Conservation (phyloP, 2,329 filamentous ascomycete genomes). For the Alternaria sp. region DNA sequence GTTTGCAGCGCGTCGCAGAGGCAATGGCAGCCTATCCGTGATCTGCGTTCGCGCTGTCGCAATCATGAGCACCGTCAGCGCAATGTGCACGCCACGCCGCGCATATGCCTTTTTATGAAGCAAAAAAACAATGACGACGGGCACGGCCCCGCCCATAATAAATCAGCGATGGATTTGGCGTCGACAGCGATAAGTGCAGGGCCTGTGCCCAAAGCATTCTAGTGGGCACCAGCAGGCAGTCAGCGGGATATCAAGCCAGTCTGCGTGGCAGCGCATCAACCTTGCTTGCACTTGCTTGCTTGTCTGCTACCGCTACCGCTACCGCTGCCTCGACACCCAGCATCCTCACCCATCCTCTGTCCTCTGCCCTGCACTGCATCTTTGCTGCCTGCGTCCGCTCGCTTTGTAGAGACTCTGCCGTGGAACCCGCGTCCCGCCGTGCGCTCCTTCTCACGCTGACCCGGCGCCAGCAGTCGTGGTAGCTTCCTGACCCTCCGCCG, state of each 20-base stretch:
- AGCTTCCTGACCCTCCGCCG: slow-evolving; percentile 15
- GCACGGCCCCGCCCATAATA: slow-evolving; percentile 29
- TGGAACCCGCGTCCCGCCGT: slow-evolving; percentile 23
- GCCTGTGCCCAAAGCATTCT: slow-evolving; percentile 21
- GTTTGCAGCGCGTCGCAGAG: neutral
- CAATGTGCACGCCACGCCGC: slow-evolving; percentile 8
- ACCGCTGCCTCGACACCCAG: neutral
- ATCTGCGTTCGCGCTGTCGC: neutral
- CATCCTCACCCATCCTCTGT: slow-evolving; percentile 3
- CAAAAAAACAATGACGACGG: slow-evolving; percentile 29
- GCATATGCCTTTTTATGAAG: slow-evolving; percentile 13
- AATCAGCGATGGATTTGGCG: slow-evolving; percentile 24
- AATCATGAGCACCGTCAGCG: neutral
- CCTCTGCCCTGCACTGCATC: slow-evolving; percentile 4
- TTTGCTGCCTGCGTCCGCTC: slow-evolving; percentile 29
- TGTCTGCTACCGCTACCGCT: slow-evolving; percentile 2
- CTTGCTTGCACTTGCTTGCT: neutral
- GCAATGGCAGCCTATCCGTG: neutral
- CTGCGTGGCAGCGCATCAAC: slow-evolving; percentile 16
- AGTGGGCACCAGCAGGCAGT: slow-evolving; percentile 18
- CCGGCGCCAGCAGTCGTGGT: slow-evolving; percentile 18
- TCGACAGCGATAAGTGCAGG: slow-evolving; percentile 27
- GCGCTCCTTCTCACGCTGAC: slow-evolving; percentile 14
- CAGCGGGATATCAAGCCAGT: slow-evolving; percentile 22
- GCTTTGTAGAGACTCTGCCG: slow-evolving; percentile 22